These are phyloP conservation scores for Didymella sp. DNA, from an alignment of 2,329 filamentous ascomycete genomes.

Conservation along the genomic window DNA sequence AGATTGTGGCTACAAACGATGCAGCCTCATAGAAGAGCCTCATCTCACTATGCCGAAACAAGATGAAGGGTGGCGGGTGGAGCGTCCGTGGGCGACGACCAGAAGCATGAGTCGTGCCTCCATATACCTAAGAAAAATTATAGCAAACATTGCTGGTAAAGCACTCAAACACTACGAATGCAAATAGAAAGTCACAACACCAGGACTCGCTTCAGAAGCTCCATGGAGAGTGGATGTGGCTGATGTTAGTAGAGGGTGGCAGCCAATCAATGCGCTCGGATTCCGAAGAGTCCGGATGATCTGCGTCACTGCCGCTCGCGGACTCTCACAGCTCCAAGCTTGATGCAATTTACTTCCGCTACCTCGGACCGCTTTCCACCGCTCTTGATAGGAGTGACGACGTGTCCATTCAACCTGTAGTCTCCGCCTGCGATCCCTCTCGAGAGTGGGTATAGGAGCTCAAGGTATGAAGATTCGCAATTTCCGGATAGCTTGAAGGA, in stretches of 20 bases:
- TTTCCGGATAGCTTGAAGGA: not conserved
- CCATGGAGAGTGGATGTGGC: conserved; percentile 16
- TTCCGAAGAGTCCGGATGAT: conserved; percentile 7
- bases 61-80: not conserved
- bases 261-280: conserved; percentile 7
- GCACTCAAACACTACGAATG: not conserved
- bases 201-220: conserved; percentile 3
- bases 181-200: not conserved
- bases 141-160: not conserved
- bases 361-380: conserved; percentile 19
- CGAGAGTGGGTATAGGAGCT: not conserved
- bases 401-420: conserved; percentile 1
- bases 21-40: conserved; percentile 13
- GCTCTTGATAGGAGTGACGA: conserved; percentile 9
- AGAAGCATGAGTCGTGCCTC: not conserved
- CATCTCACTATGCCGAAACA: not conserved
- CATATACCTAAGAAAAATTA: not conserved
- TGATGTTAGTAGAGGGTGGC: not conserved
- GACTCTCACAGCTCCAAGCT: conserved; percentile 18
- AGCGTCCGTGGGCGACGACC: not conserved
- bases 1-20: conserved; percentile 33
- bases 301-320: conserved; percentile 16
- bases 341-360: conserved; percentile 21
- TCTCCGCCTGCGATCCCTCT: not conserved
- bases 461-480: not conserved